Base-by-base conservation (phyloP, 148 eudicot species). In the Fallopia convolvulus region DNA sequence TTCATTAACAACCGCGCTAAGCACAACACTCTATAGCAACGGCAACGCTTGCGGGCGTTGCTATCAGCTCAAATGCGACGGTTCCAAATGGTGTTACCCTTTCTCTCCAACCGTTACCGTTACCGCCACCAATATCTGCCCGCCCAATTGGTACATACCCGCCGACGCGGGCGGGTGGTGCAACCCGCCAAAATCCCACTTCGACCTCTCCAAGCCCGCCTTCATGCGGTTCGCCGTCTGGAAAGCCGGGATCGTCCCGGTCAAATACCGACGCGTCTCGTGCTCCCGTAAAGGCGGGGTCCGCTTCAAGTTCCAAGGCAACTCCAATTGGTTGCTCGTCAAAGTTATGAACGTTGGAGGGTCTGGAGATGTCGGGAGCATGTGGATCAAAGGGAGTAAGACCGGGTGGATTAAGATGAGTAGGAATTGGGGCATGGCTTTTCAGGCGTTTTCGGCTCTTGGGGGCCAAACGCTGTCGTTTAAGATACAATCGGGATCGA, bases 371-470 rank as follows among this genome's bases (percentile, higher is more conserved):
- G 70, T 91, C 15, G 74, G 88, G 0, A 49, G 77, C 42, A 88
- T 92, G 93, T 89, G 91, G 97, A 93, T 92, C 6, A 94, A 89
- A 76, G 94, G 93, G 8, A 81, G 82, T 81, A 78, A 75, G 76
- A 89, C 88, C 0, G 72, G 78, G 0, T 94, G 98, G 97, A 82
- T 94, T 3, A 82, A 83, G 77, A 94, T 94, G 98, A 89, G 85
- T 81, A 91, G 83, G 10, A 94, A 94, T 60, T 94, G 98, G 98
- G 98, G 98, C 20, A 97, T 94, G 66, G 87, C 97, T 1, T 93
- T 80, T 77, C 98, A 93, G 74, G 98, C 91, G 0, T 93, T 91
- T 61, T 80, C 94, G 0, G 77, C 83, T 4, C 78, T 94, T 0
- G 71, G 82, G 1, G 89, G 89, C 6, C 94, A 93, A 76, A 0